These are phyloP conservation scores for Trypanosoma caninum DNA, from an alignment of 208 protist species.

Conservation along the genomic window DNA sequence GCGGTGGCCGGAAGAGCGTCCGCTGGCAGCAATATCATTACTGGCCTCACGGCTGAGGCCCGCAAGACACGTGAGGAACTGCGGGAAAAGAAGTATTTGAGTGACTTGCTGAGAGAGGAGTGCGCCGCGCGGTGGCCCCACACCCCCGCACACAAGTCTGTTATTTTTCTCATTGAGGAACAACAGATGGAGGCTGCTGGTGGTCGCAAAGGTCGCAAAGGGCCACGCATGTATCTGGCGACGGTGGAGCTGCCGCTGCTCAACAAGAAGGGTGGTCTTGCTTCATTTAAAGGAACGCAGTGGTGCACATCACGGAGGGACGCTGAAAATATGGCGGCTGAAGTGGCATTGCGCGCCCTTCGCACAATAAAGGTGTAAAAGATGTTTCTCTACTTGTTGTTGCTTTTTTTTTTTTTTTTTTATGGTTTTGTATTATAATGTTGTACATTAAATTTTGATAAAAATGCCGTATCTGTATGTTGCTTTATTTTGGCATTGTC, in stretches of 20 bases:
- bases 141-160: slow-evolving; percentile 61
- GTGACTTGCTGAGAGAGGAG: slow-evolving; percentile 53
- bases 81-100: slow-evolving; percentile 49
- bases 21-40: slow-evolving; percentile 49
- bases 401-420: slow-evolving; percentile 1
- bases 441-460: not conserved
- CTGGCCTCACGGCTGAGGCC: slow-evolving; percentile 34
- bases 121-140: slow-evolving; percentile 64
- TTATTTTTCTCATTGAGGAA: slow-evolving; percentile 56
- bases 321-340: slow-evolving; percentile 50
- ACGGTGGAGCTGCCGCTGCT: slow-evolving; percentile 63
- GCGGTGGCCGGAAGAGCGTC: slow-evolving; percentile 22
- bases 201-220: slow-evolving; percentile 34
- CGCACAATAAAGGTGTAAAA: slow-evolving; percentile 33
- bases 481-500: too few species aligned
- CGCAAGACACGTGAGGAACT: slow-evolving; percentile 47
- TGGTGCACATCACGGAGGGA: slow-evolving; percentile 47
- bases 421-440: not conserved
- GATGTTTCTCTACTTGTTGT: not conserved
- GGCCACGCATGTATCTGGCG: slow-evolving; percentile 48
- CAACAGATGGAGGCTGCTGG: slow-evolving; percentile 36
- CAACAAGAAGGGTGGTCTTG: slow-evolving; percentile 45
- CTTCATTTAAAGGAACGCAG: slow-evolving; percentile 42
- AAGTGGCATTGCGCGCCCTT: slow-evolving; percentile 44
- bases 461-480: too few species aligned